Base-by-base conservation (phyloP, 2,329 filamentous ascomycete species). In the Acrocalymma vagum region DNA sequence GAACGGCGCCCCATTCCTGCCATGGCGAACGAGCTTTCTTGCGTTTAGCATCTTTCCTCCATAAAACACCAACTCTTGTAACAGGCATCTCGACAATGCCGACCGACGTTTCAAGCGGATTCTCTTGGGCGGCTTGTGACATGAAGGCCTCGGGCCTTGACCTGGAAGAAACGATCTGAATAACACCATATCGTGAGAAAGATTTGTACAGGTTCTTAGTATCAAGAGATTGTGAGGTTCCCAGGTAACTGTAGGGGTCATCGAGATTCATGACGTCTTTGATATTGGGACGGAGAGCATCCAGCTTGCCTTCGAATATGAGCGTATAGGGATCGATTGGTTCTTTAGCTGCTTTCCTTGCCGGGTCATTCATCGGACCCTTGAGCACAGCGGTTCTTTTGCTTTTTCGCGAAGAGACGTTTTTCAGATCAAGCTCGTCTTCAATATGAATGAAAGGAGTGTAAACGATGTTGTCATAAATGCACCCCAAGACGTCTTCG, bases 391-490 rank as follows among this genome's bases (percentile, higher is more conserved):
- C 76, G 1, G 81, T 80, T 62, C 87, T 87, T 65, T 86, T 86
- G 41, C 83, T 79, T 67, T 88, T 93, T 56, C 87, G 82, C 15
- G 83, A 79, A 29, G 87, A 76, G 23, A 88, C 87, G 41, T 84
- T 85, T 57, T 87, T 90, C 45, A 90, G 78, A 65, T 93, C 88
- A 18, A 92, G 72, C 57, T 96, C 91, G 63, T 96, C 92, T 69
- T 99, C 94, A 29, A 96, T 91, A 62, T 96, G 91, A 55, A 99
- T 96, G 65, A 99, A 99, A 2, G 94, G 94, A 2, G 94, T 99
- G 67, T 99, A 99, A 42, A 88, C 89, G 32, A 99, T 95, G 65
- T 99, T 99, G 74, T 99, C 94, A 72, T 97, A 99, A 65, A 99
- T 95, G 65, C 93, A 96, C 61, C 91, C 91, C 10, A 97, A 77